phyloP scores from a whole-genome alignment of 306 rosid genomes.

The Calophaca sinica region DNA sequence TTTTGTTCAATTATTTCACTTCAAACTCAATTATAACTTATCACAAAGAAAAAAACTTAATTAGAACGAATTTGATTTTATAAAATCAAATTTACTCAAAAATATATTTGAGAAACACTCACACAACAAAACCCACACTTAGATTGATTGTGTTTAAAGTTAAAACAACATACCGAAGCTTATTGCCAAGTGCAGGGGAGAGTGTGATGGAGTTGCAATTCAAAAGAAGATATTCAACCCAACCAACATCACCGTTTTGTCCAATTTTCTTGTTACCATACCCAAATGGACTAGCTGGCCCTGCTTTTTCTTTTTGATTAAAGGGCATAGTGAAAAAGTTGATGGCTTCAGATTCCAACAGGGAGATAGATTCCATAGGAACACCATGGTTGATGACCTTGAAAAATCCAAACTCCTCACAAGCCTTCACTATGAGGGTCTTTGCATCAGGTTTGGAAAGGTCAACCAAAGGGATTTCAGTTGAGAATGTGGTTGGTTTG shows the following conservation, averaged over 20 bases:
- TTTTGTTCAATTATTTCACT: no score
- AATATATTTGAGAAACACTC: no score
- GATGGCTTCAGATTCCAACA: slow-evolving; percentile 68
- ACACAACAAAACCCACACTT: no score
- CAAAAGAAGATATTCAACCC: slow-evolving; percentile 82
- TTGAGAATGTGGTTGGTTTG: slow-evolving; percentile 48
- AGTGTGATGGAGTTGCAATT: slow-evolving; percentile 50
- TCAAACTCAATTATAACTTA: no score
- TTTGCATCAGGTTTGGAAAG: slow-evolving; percentile 71
- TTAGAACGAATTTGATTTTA: not conserved
- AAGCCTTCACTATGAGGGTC: slow-evolving; percentile 71
- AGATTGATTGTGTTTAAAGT: no score
- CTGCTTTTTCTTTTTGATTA: slow-evolving; percentile 68
- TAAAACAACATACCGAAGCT: slow-evolving; percentile 59
- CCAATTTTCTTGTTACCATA: slow-evolving; percentile 79
- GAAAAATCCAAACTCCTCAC: slow-evolving; percentile 89
- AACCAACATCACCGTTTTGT: slow-evolving; percentile 73
- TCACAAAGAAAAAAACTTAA: not conserved
- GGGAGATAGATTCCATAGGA: slow-evolving; percentile 61
- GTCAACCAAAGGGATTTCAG: slow-evolving; percentile 76
- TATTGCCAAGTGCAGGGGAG: slow-evolving; percentile 49
- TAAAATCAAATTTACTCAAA: no score
- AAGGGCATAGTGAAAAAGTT: slow-evolving; percentile 73
- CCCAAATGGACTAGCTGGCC: slow-evolving; percentile 71
- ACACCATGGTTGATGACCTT: slow-evolving; percentile 82